These are phyloP conservation scores for Leptographium galeiforme DNA, from an alignment of 2,329 filamentous ascomycete genomes.

Conservation along the genomic window DNA sequence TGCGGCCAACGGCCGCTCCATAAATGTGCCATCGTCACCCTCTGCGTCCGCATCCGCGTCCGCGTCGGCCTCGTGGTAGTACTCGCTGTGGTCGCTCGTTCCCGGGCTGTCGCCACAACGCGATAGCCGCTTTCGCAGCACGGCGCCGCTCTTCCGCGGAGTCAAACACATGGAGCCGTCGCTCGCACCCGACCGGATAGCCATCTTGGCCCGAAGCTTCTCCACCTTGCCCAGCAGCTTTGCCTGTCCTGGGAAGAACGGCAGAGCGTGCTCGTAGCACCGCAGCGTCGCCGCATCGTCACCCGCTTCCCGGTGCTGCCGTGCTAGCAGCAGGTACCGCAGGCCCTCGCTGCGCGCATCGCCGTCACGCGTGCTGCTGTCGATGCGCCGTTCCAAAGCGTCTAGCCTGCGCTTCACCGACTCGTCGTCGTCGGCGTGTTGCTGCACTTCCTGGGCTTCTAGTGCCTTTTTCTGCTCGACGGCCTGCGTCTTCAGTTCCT, in stretches of 20 bases:
- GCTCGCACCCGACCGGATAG: conserved; percentile 8
- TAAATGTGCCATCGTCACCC: conserved; percentile 18
- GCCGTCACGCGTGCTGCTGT: conserved; percentile 36
- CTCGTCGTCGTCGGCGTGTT: conserved; percentile 24
- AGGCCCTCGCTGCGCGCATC: conserved; percentile 71
- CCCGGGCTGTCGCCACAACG: conserved; percentile 15
- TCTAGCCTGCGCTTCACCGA: conserved; percentile 72
- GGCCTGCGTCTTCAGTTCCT: conserved; percentile 23
- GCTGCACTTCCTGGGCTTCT: conserved; percentile 15
- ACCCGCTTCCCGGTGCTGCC: conserved; percentile 75
- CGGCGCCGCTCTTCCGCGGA: background rate
- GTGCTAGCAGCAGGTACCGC: conserved; percentile 76
- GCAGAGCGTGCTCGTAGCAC: conserved; percentile 75
- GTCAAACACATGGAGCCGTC: background rate
- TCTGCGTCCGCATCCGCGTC: conserved; percentile 29
- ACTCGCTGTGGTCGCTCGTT: conserved; percentile 17
- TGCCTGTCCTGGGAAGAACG: conserved; percentile 73
- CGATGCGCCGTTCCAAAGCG: conserved; percentile 72
- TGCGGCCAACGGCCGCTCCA: background rate
- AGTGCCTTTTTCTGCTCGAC: conserved; percentile 18
- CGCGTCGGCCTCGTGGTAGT: conserved; percentile 26
- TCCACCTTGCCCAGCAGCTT: conserved; percentile 63
- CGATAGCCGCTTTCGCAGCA: background rate
- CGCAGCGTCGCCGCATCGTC: conserved; percentile 66
- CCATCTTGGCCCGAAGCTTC: conserved; percentile 41